A percentile compares a stretch with the other conserved stretches of the same genome.
These are phyloP conservation scores for Phaffia australis DNA, from an alignment of 768 basidiomycete genomes.

Conservation along the genomic window DNA sequence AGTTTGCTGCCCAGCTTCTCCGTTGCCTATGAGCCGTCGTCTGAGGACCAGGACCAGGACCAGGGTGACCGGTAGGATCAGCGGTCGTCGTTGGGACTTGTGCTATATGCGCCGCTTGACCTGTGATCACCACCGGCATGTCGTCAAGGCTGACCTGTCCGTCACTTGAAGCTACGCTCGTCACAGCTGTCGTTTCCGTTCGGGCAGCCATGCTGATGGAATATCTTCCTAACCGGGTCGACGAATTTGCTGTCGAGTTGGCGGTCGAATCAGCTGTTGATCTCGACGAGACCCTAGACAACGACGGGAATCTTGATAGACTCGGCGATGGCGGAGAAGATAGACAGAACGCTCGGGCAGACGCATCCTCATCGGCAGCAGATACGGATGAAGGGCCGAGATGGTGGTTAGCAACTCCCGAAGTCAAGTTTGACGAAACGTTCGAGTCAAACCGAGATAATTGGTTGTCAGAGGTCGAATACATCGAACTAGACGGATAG, in stretches of 20 bases:
- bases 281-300: neutral
- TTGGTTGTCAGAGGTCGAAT: conserved; percentile 14
- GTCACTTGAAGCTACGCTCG: conserved; percentile 9
- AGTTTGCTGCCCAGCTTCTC: neutral
- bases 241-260: conserved; percentile 2
- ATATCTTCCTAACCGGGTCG: too few relatives aligned
- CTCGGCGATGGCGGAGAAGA: neutral
- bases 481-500: conserved; percentile 3
- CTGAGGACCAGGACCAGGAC: neutral
- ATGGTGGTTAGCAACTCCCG: too few relatives aligned
- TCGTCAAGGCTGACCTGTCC: neutral
- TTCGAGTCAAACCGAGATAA: conserved; percentile 8
- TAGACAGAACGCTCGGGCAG: neutral
- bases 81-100: conserved; percentile 2
- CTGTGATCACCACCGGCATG: conserved; percentile 1
- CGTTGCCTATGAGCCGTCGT: conserved; percentile 4
- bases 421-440: neutral
- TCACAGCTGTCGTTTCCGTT: conserved; percentile 7
- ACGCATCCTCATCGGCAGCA: neutral
- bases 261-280: neutral
- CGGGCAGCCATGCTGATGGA: too few relatives aligned
- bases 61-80: neutral
- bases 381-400: neutral
- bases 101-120: conserved; percentile 22
- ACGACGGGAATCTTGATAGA: conserved; percentile 6